These are phyloP conservation scores for Paradendryphiella salina DNA, from an alignment of 2,329 filamentous ascomycete genomes.

Conservation along the genomic window DNA sequence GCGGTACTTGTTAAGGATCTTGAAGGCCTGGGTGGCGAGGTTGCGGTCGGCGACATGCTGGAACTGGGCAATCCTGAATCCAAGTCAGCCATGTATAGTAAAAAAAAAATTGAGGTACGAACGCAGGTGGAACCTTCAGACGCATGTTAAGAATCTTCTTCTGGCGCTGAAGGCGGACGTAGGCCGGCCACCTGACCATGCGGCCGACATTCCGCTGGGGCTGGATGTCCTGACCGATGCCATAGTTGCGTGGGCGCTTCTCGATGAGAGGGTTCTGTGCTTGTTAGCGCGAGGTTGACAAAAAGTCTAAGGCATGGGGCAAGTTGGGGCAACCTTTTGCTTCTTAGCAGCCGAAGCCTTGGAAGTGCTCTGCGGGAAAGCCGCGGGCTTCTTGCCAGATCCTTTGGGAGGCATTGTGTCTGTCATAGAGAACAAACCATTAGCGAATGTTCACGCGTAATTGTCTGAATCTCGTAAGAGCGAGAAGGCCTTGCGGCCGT, in stretches of 20 bases:
- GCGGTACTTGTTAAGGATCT: slow-evolving; percentile 99
- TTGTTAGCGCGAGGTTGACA: slow-evolving; percentile 19
- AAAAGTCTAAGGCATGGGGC: background rate
- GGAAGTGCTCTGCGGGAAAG: slow-evolving; percentile 53
- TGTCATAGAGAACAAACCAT: slow-evolving; percentile 99
- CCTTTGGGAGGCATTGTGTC: slow-evolving; percentile 74
- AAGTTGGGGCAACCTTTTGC: slow-evolving; percentile 72
- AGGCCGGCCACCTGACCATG: slow-evolving; percentile 85
- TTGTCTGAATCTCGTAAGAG: slow-evolving; percentile 50
- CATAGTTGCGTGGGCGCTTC: slow-evolving; percentile 96
- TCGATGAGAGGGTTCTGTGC: slow-evolving; percentile 96
- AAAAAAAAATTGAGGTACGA: background rate
- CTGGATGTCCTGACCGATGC: slow-evolving; percentile 92
- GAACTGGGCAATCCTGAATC: slow-evolving; percentile 78
- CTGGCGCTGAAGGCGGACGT: slow-evolving; percentile 95
- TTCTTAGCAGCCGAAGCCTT: slow-evolving; percentile 89
- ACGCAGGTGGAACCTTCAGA: slow-evolving; percentile 93
- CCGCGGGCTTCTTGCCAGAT: slow-evolving; percentile 91
- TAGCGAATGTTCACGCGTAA: slow-evolving; percentile 73
- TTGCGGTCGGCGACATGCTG: slow-evolving; percentile 74
- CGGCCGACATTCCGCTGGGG: slow-evolving; percentile 69
- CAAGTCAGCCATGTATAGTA: background rate
- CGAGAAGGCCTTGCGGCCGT: slow-evolving; percentile 43
- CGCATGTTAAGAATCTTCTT: slow-evolving; percentile 97
- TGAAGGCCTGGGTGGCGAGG: slow-evolving; percentile 91